These are phyloP conservation scores for Sonneratia caseolaris DNA, from an alignment of 345 rosid genomes.

Conservation along the genomic window DNA sequence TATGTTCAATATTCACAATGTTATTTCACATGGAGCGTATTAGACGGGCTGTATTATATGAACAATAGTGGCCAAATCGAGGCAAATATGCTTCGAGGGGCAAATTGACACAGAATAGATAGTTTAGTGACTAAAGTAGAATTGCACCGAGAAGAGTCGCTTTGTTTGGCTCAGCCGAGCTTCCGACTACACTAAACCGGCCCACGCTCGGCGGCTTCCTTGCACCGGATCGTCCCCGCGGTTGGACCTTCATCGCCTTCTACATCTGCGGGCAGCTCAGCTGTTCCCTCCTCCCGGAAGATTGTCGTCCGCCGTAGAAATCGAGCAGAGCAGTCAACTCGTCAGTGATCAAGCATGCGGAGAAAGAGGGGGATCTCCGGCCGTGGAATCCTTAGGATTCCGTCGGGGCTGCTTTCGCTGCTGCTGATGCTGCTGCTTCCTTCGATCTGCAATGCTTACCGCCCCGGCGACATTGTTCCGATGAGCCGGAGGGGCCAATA, in stretches of 20 bases:
- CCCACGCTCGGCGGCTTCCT: neutral
- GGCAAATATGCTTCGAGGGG: neutral
- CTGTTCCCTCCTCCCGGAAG: neutral
- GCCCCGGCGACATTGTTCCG: constrained; percentile 90
- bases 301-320: neutral
- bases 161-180: neutral
- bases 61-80: no score
- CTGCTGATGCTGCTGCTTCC: constrained; percentile 31
- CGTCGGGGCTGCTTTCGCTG: constrained; percentile 8
- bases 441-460: constrained; percentile 48
- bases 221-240: constrained; percentile 2
- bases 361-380: constrained; percentile 1
- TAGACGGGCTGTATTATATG: no score
- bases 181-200: neutral
- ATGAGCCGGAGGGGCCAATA: constrained; percentile 98
- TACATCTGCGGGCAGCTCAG: neutral
- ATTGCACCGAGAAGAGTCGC: neutral
- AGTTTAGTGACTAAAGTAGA: neutral
- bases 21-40: no score
- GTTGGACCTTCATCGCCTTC: neutral
- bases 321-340: constrained; percentile 1
- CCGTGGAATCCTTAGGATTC: constrained; percentile 14
- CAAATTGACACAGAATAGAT: neutral
- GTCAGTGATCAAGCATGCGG: neutral
- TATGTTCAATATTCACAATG: no score